Conservation (phyloP, 2,329 filamentous ascomycete species). For the Lachnellula arida region DNA sequence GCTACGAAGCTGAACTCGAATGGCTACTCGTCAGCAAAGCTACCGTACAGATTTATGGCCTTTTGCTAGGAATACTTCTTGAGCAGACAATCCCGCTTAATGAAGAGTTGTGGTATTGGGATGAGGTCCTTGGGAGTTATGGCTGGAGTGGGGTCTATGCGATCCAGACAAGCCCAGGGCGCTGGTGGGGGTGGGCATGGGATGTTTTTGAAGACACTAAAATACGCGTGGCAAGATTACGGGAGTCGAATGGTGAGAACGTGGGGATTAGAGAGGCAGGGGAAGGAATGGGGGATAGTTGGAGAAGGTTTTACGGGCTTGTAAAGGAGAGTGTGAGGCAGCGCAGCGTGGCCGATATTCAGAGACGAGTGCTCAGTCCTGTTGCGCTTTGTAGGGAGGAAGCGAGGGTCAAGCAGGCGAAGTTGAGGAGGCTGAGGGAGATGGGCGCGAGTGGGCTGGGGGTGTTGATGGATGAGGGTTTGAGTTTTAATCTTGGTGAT, state of each 20-base stretch:
- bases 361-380: slow-evolving; percentile 69
- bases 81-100: slow-evolving; percentile 79
- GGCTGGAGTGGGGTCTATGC: slow-evolving; percentile 77
- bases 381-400: slow-evolving; percentile 71
- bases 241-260: slow-evolving; percentile 24
- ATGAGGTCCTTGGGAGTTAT: slow-evolving; percentile 76
- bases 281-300: slow-evolving; percentile 44
- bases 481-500: slow-evolving; percentile 61
- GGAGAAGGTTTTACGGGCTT: slow-evolving; percentile 72
- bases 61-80: slow-evolving; percentile 70
- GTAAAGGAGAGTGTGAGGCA: slow-evolving; percentile 72
- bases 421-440: slow-evolving; percentile 67
- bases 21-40: slow-evolving; percentile 92
- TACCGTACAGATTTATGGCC: slow-evolving; percentile 82
- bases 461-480: slow-evolving; percentile 78
- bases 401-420: slow-evolving; percentile 67
- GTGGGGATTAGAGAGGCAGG: slow-evolving; percentile 21
- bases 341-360: slow-evolving; percentile 65
- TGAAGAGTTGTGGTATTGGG: slow-evolving; percentile 94
- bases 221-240: slow-evolving; percentile 25
- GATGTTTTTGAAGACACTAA: slow-evolving; percentile 60
- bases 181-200: slow-evolving; percentile 66
- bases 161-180: slow-evolving; percentile 75
- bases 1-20: slow-evolving; percentile 72
- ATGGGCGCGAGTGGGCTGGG: slow-evolving; percentile 84